Evolutionary conservation across 2,329 filamentous ascomycete species (phyloP).

Genomic region (Neopestalotiopsis sp.): DNA sequence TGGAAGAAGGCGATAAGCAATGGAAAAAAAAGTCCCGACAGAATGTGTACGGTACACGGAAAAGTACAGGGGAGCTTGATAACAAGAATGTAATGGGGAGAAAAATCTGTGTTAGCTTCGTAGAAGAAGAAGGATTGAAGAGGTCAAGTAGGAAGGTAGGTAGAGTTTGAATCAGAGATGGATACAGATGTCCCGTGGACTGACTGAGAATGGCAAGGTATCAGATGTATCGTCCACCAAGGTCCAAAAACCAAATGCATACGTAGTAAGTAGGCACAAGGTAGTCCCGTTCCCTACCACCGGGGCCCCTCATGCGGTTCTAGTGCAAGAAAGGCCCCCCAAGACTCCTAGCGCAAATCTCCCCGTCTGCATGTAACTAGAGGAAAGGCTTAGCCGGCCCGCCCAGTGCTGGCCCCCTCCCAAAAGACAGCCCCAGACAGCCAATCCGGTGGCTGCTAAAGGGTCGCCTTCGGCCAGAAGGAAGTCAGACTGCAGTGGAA

Average conservation of each 20-base stretch:
- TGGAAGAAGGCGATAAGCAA: neutral
- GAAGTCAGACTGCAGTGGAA: slow-evolving; percentile 1
- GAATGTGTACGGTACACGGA: neutral
- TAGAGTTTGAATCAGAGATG: slow-evolving; percentile 2
- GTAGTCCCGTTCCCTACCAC: neutral
- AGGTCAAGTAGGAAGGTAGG: neutral
- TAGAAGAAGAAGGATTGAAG: neutral
- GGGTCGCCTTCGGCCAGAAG: slow-evolving; percentile 15
- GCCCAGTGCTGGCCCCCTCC: neutral
- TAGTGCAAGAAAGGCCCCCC: neutral
- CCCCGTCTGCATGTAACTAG: neutral
- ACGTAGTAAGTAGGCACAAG: neutral
- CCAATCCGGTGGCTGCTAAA: slow-evolving; percentile 7
- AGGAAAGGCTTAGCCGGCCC: neutral
- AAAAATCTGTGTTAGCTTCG: neutral
- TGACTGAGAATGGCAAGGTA: neutral
- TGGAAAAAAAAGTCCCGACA: neutral
- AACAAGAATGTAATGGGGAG: neutral
- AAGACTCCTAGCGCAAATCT: neutral
- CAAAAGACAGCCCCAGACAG: neutral
- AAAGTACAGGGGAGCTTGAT: neutral
- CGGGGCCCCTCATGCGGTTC: neutral
- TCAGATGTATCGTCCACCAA: neutral
- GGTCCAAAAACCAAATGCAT: neutral
- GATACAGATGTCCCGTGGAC: neutral